Evolutionary conservation across 106 monocot genomes (phyloP), one percentile per base, ranked within the genome.

Genomic region (Apostasia ramifera): DNA sequence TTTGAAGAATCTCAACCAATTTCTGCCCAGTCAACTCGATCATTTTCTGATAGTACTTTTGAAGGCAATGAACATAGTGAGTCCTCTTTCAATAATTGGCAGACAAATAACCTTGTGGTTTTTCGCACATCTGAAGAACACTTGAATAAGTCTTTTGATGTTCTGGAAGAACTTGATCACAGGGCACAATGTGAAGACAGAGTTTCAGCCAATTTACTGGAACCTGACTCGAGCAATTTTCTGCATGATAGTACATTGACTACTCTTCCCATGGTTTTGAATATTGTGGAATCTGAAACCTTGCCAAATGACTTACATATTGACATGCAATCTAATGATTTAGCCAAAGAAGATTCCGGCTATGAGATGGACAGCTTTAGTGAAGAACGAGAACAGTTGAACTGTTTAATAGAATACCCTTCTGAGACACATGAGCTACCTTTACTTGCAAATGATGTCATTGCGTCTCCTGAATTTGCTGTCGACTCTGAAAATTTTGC

Each of bases 1-100:
- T 44, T 67, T 46, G 53, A 59, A 4, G 76, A 78, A 66, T n/a
- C 54, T 26, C 45, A 71, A 53, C 42, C 77, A 56, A 47, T 61
- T 54, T 65, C 26, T 74, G 13, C 45, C 38, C 59, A 63, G 42
- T 53, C 53, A 51, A 70, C 38, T 50, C 49, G 53, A 53, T 12
- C 71, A 6, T 52, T 53, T 50, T 47, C 67, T 63, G 46, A 49
- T 7, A 48, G 13, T 48, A 49, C 14, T 26, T 8, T 48, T 15
- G 37, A 48, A 38, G 46, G 26, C 6, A 26, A 38, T 65, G 65
- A 48, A 48, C 48, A 48, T 37, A 9, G 8, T 65, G 48, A 47
- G 5, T 65, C 48, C 26, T 65, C 65, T 65, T 62, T 45, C 45
- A 46, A 2, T 48, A 1, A 14, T 65, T 65, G 65, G 65, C 4